These are phyloP conservation scores for Dendryphion nanum DNA, from an alignment of 2,329 filamentous ascomycete species.

Conservation along the genomic window DNA sequence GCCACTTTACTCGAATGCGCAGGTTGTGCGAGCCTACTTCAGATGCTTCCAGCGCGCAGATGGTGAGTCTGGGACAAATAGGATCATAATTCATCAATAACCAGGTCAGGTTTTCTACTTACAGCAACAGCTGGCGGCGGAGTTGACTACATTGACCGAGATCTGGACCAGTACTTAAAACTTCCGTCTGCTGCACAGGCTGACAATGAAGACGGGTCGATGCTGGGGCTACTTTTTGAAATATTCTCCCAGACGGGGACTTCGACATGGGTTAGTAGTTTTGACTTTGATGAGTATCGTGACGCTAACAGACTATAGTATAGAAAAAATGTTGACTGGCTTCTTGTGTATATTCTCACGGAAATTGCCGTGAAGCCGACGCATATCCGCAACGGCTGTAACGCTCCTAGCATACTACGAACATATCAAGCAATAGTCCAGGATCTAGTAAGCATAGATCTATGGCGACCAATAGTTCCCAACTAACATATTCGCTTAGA, in stretches of 20 bases:
- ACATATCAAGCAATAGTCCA: slow-evolving; percentile 15
- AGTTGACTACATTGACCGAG: not conserved
- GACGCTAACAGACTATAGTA: slow-evolving; percentile 1
- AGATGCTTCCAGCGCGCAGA: not conserved
- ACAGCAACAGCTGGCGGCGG: not conserved
- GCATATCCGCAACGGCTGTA: slow-evolving; percentile 13
- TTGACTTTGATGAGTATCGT: not conserved
- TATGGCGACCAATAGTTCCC: no score
- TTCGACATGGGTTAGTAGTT: slow-evolving; percentile 10
- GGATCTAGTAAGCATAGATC: slow-evolving; percentile 9
- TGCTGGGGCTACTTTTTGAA: not conserved
- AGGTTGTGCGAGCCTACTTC: not conserved
- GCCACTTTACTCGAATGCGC: not conserved
- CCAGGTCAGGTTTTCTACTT: not conserved
- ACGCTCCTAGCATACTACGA: slow-evolving; percentile 9
- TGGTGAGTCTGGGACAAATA: no score
- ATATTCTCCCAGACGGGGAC: slow-evolving; percentile 6
- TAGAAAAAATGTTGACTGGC: slow-evolving; percentile 14
- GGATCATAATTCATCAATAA: no score
- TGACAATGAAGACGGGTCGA: slow-evolving; percentile 1
- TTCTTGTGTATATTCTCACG: slow-evolving; percentile 14
- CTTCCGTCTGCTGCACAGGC: not conserved
- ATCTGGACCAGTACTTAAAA: not conserved
- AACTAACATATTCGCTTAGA: no score
- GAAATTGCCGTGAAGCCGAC: slow-evolving; percentile 15